Conservation (phyloP, 139 green algal genomes). For the Penium margaritaceum region DNA sequence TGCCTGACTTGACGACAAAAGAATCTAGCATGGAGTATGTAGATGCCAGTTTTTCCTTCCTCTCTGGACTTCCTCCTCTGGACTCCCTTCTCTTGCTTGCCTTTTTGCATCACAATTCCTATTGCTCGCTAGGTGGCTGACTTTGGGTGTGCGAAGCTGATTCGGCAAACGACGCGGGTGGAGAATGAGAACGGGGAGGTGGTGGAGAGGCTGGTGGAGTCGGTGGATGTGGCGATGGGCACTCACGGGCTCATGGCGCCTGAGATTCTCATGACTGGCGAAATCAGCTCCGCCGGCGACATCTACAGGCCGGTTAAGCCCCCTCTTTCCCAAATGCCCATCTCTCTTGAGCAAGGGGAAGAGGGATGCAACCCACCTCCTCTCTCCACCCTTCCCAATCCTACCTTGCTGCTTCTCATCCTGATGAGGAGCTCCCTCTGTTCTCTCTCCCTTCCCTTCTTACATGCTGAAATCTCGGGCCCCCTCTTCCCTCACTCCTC, state of each 20-base stretch:
- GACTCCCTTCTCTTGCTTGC: neutral
- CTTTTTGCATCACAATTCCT: neutral
- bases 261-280: constrained; percentile 19
- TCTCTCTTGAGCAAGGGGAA: too few species aligned
- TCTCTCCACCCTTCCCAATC: neutral
- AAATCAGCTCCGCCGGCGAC: constrained; percentile 22
- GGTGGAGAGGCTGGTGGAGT: constrained; percentile 14
- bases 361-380: too few species aligned
- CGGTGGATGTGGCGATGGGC: constrained; percentile 13
- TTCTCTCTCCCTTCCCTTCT: too few species aligned
- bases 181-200: neutral
- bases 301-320: constrained; percentile 21
- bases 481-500: too few species aligned
- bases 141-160: constrained; percentile 19
- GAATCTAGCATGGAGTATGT: too few species aligned
- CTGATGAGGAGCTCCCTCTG: too few species aligned
- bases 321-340: too few species aligned
- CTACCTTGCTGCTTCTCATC: too few species aligned
- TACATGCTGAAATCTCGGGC: too few species aligned
- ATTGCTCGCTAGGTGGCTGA: neutral
- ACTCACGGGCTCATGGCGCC: constrained; percentile 20
- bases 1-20: too few species aligned
- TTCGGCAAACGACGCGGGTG: neutral
- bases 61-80: neutral
- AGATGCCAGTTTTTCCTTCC: neutral